Percentiles rank a stretch among this genome's conserved stretches.
Evolutionary conservation across 2,329 filamentous ascomycete genomes (phyloP).

Genomic region (Monilinia fructicola): DNA sequence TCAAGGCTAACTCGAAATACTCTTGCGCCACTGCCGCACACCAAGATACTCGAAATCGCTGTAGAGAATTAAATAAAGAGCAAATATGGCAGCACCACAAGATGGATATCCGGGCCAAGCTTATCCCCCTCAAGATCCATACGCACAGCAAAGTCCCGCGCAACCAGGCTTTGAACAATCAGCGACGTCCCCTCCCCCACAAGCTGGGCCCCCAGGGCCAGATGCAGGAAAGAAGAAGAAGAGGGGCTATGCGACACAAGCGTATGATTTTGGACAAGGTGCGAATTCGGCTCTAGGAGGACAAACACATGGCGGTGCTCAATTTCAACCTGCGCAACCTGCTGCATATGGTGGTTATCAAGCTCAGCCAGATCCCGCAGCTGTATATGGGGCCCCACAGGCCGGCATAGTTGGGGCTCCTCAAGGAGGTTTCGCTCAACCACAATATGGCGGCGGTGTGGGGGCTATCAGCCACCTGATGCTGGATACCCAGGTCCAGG

Average conservation of each 20-base stretch:
- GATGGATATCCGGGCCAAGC: conserved; percentile 50
- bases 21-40: conserved; percentile 20
- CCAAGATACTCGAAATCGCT: conserved; percentile 1
- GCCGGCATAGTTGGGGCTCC: conserved; percentile 39
- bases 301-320: conserved; percentile 57
- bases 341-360: conserved; percentile 43
- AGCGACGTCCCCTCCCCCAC: conserved; percentile 35
- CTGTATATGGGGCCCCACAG: conserved; percentile 37
- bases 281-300: conserved; percentile 74
- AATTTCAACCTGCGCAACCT: conserved; percentile 45
- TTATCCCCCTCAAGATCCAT: conserved; percentile 46
- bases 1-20: conserved; percentile 23
- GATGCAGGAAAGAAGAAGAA: conserved; percentile 75
- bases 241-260: conserved; percentile 89
- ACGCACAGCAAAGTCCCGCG: conserved; percentile 45
- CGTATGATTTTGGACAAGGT: conserved; percentile 87
- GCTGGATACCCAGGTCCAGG: conserved; percentile 62
- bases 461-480: conserved; percentile 63
- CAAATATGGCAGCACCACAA: conserved; percentile 51
- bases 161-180: conserved; percentile 38
- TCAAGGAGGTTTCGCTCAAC: conserved; percentile 39
- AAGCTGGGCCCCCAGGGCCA: conserved; percentile 42
- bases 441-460: conserved; percentile 44
- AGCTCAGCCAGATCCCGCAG: conserved; percentile 34
- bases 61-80: conserved; percentile 14